Conservation (phyloP, 306 rosid genomes). For the Fragaria nilgerrensis region DNA sequence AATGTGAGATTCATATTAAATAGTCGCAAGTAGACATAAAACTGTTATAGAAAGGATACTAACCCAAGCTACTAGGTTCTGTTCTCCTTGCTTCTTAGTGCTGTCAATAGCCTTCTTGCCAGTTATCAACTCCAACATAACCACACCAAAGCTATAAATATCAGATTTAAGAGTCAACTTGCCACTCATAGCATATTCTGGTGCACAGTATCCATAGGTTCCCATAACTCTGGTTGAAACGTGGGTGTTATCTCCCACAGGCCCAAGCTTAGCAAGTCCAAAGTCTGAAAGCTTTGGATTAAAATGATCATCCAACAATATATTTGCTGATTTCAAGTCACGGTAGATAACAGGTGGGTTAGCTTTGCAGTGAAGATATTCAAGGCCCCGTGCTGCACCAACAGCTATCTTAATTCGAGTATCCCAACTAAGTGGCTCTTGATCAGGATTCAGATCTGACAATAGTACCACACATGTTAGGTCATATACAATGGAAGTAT, state of each 20-base stretch:
- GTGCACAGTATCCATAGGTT: slow-evolving; percentile 95
- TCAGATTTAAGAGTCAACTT: slow-evolving; percentile 94
- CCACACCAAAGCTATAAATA: slow-evolving; percentile 96
- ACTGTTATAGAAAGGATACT: slow-evolving; percentile 4
- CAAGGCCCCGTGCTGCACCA: slow-evolving; percentile 86
- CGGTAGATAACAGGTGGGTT: slow-evolving; percentile 93
- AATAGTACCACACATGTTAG: slow-evolving; percentile 9
- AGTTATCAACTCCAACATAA: slow-evolving; percentile 87
- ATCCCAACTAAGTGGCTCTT: slow-evolving; percentile 70
- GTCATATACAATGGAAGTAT: slow-evolving; percentile 6
- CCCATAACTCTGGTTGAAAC: slow-evolving; percentile 99
- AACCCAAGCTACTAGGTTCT: slow-evolving; percentile 87
- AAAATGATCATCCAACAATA: slow-evolving; percentile 74
- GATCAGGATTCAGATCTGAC: slow-evolving; percentile 51
- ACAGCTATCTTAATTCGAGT: slow-evolving; percentile 84
- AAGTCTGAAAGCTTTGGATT: slow-evolving; percentile 91
- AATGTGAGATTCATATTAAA: neutral
- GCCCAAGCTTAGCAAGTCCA: slow-evolving; percentile 95
- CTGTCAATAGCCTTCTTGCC: slow-evolving; percentile 80
- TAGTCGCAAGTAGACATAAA: neutral
- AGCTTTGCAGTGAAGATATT: slow-evolving; percentile 92
- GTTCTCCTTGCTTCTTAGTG: slow-evolving; percentile 70
- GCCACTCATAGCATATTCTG: slow-evolving; percentile 98
- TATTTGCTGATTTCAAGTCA: slow-evolving; percentile 92
- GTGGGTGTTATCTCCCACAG: slow-evolving; percentile 96